These are phyloP conservation scores for Asparagopsis taxiformis DNA, from an alignment of 31 red algal species.

Conservation along the genomic window DNA sequence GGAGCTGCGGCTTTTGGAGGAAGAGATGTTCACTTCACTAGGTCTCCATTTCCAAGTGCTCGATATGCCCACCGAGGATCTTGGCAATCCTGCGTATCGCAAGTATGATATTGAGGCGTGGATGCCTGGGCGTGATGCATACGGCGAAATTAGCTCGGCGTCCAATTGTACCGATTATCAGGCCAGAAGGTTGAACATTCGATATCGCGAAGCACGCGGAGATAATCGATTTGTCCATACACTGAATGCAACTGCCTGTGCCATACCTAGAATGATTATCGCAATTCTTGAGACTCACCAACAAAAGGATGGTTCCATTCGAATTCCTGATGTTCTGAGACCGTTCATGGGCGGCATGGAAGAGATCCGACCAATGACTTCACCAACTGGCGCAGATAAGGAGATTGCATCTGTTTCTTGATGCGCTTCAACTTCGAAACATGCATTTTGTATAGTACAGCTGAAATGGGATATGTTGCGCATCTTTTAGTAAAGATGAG, in stretches of 20 bases:
- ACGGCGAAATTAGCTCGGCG: constrained; percentile 86
- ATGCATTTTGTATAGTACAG: no score
- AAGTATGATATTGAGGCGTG: constrained; percentile 99
- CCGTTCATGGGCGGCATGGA: constrained; percentile 91
- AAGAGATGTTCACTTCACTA: constrained; percentile 71
- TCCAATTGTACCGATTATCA: constrained; percentile 98
- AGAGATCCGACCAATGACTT: constrained; percentile 7
- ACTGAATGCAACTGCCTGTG: constrained; percentile 94
- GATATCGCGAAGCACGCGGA: constrained; percentile 70
- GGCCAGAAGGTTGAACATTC: constrained; percentile 86
- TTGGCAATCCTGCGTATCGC: constrained; percentile 86
- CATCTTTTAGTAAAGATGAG: no score
- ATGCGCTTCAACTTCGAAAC: no score
- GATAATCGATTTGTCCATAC: constrained; percentile 89
- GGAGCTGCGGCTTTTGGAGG: constrained; percentile 72
- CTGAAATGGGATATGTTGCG: no score
- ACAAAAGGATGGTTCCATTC: constrained; percentile 76
- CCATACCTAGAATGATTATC: constrained; percentile 87
- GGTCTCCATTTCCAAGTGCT: constrained; percentile 86
- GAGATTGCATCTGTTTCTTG: neutral
- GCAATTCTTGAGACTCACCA: constrained; percentile 94
- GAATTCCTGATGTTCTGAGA: constrained; percentile 85
- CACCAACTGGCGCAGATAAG: neutral
- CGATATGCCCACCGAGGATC: constrained; percentile 89
- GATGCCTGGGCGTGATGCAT: constrained; percentile 87